Base-by-base conservation (phyloP, 208 protist species). In the Herpetomonas muscarum region DNA sequence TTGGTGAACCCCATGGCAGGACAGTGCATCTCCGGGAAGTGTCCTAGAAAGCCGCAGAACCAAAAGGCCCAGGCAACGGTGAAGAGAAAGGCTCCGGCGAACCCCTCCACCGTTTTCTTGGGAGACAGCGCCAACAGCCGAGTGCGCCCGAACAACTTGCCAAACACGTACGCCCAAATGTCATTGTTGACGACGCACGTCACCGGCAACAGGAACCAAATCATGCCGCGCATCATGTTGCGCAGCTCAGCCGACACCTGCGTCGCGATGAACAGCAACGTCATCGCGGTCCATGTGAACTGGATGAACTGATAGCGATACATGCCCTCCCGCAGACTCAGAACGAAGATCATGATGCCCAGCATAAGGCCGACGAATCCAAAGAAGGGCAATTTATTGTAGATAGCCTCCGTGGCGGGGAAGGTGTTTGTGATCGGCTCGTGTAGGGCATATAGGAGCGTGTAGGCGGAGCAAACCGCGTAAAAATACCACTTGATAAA, bases 71-170 rank as follows among this genome's bases (percentile, higher is more conserved):
- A 97, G 25, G 91, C 60, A 26, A 94, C 84, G 3, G 92, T 97
- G 62, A 93, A 88, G n/a, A 97, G 15, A 59, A 87, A 92, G 2
- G 89, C 79, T 0, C 92, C 92, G 30, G 94, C 24, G 56, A 97
- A 97, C 28, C 92, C 92, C 62, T 97, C 89, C 61, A 92, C 53
- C 7, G 92, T 97, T 67, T 97, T 97, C 59, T 97, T 97, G 0
- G 92, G 92, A 3, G 89, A 96, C 29, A 97, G 65, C 12, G 80
- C 69, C 51, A 97, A 67, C 42, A 97, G 63, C 46, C 67, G 76
- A 15, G 75, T 88, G 57, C 79, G 73, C 17, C 92, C 92, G 66
- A 97, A 97, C n/a, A 87, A 67, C 73, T 94, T 95, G 30, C 92
- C 92, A 55, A 86, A 93, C 0, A 85, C 67, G 69, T 94, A 97